Evolutionary conservation across 2,329 filamentous ascomycete genomes (phyloP), one percentile per base, ranked within the genome.

Genomic region (Venturia aucupariae): DNA sequence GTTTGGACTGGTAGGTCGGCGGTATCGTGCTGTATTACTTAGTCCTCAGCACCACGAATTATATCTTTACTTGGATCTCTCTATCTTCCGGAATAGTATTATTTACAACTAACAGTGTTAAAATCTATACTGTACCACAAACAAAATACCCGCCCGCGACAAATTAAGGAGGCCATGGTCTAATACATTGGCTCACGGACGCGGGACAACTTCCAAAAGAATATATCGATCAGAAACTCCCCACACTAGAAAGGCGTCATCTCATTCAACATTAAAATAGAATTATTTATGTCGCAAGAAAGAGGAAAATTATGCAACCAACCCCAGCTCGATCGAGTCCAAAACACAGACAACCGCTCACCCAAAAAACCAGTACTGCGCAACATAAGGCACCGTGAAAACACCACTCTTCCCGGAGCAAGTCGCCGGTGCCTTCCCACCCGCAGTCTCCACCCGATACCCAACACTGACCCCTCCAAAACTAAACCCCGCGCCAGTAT

Each of bases 381-480:
- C 77, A 4, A 77, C 74, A 68, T 82, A 82, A 35, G 75, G 72
- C 19, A 79, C 75, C 64, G 76, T 72, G 63, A 77, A 61, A 42
- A 71, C 71, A 22, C 57, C 64, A 0, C 19, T 67, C 65, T n/a
- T 63, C 5, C 71, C 73, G 64, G 72, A 70, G 69, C 80, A 82
- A 1, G 71, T 75, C 1, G 68, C 67, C 2, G 76, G 75, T 61
- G 74, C 71, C 66, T 72, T 74, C 32, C 80, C 80, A 4, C 79
- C 79, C 0, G 77, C 79, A 19, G 80, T 81, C 69, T 80, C 75
- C 11, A 81, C 72, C 8, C 80, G 72, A 67, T 81, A 82, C 2
- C 81, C 79, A 4, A 75, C 76, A 46, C 73, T 73, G 65, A 81
- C 68, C 22, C 75, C 76, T n/a, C 75, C 76, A 10, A 70, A 65